Base-by-base conservation (phyloP, 2,329 filamentous ascomycete species). In the Aspergillus nomiae region DNA sequence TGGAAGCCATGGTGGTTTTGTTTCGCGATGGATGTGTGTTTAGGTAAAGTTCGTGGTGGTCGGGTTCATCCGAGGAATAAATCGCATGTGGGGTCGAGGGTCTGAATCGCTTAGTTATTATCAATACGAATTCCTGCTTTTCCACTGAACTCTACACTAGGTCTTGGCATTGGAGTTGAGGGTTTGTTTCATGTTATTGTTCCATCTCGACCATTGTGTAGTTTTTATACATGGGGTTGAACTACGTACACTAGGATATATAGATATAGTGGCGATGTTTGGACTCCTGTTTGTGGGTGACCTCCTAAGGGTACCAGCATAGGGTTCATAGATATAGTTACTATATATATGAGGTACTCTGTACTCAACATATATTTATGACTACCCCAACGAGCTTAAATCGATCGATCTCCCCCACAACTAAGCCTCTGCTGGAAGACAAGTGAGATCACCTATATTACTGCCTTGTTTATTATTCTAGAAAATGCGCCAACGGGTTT, bases 1-100 rank as follows among this genome's bases (percentile, higher is more conserved):
- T 60, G 9, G 64, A 32, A 19, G 46, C 4, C 60, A 62, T 62
- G 36, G 24, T 46, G 53, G 4, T 36, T 28, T 28, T 45, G 11
- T 30, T 32, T 14, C 12, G 26, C 28, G 48, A 38, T 55, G 34
- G 19, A 16, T 38, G 11, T 46, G 51, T 58, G 14, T 28, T 55
- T 24, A 11, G 16, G 51, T 55, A 2, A 11, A 21, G 28, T 51
- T 50, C 12, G 34, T 26, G 12, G 19, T 19, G 46, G 11, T 32
- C 24, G 26, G 24, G 46, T 30, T 50, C 46, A n/a, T 32, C 28
- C 48, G 48, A 8, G 1, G 16, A 6, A 34, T 32, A 21, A 32
- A 51, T 51, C 9, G n/a, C 6, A 51, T 32, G 46, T 50, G 46
- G 46, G 46, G 46, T 19, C 46, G 46, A n/a, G 7, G 8, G 7